Percentiles rank a stretch among this genome's conserved stretches.
These are phyloP conservation scores for Boechera retrofracta DNA, from an alignment of 345 rosid genomes.

Conservation along the genomic window DNA sequence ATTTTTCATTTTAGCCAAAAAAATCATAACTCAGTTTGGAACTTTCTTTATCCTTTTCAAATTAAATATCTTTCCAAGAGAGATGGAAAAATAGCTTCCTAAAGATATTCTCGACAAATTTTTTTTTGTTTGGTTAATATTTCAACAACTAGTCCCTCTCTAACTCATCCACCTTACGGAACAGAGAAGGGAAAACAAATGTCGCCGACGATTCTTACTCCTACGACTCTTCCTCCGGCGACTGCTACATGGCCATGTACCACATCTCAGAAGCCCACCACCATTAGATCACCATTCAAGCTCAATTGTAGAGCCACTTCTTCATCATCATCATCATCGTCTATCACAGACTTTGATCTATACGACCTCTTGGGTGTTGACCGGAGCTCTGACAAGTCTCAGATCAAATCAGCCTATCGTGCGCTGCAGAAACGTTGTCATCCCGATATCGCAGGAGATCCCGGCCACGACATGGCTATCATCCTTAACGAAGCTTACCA, in stretches of 20 bases:
- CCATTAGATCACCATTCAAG: slow-evolving; percentile 37
- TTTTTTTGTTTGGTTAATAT: background rate
- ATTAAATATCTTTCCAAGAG: slow-evolving; percentile 36
- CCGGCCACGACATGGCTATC: slow-evolving; percentile 93
- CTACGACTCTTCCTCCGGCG: slow-evolving; percentile 40
- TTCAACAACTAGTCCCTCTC: slow-evolving; percentile 1
- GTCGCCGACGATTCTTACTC: slow-evolving; percentile 38
- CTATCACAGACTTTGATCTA: slow-evolving; percentile 72
- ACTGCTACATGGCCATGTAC: slow-evolving; percentile 36
- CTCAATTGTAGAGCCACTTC: slow-evolving; percentile 53
- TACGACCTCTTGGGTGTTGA: slow-evolving; percentile 84
- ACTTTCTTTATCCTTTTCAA: slow-evolving; percentile 13
- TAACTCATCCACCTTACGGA: slow-evolving; percentile 32
- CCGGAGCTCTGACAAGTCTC: slow-evolving; percentile 55
- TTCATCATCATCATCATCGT: slow-evolving; percentile 38
- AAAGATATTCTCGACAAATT: background rate
- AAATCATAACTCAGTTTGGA: slow-evolving; percentile 1
- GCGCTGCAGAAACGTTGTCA: slow-evolving; percentile 79
- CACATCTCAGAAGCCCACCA: slow-evolving; percentile 31
- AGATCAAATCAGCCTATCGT: slow-evolving; percentile 81
- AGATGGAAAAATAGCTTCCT: slow-evolving; percentile 1
- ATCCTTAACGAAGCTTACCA: slow-evolving; percentile 81
- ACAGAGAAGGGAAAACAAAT: slow-evolving; percentile 21
- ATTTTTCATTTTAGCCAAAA: background rate
- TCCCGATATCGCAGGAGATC: slow-evolving; percentile 78